Conservation (phyloP, 306 rosid genomes). For the Bauhinia variegata region DNA sequence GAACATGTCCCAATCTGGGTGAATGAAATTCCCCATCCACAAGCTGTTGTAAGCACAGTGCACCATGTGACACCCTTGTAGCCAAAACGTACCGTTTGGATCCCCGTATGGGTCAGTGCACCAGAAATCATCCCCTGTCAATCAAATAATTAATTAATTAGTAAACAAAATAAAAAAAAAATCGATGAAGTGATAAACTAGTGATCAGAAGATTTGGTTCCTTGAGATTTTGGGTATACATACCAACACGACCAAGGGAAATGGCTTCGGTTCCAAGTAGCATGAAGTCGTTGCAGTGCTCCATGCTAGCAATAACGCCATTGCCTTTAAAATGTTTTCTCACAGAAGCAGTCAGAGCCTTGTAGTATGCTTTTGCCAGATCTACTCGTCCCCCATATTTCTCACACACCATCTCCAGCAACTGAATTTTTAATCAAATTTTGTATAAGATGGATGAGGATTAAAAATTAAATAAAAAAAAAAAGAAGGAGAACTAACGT, state of each 20-base stretch:
- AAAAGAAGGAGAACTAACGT: constrained; percentile 1
- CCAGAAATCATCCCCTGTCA: constrained; percentile 94
- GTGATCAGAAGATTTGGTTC: too few relatives aligned
- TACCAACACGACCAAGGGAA: constrained; percentile 95
- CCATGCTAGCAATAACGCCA: constrained; percentile 98
- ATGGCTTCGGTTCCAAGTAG: constrained; percentile 91
- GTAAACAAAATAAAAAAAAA: too few relatives aligned
- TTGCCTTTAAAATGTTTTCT: constrained; percentile 85
- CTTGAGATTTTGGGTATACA: too few relatives aligned
- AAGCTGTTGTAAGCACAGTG: constrained; percentile 91
- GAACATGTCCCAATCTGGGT: constrained; percentile 99
- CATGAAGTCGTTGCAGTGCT: constrained; percentile 97
- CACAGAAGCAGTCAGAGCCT: constrained; percentile 79
- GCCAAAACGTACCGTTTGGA: constrained; percentile 91
- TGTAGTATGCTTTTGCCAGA: constrained; percentile 84
- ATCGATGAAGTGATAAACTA: too few relatives aligned
- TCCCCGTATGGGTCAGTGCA: constrained; percentile 91
- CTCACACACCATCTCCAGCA: constrained; percentile 88
- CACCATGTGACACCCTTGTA: constrained; percentile 99
- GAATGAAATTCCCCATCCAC: constrained; percentile 98
- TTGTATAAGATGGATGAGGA: too few relatives aligned
- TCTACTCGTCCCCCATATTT: constrained; percentile 89
- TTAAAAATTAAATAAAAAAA: too few relatives aligned
- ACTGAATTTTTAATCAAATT: constrained; percentile 38
- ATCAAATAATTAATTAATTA: neutral